A percentile compares a stretch with the other conserved stretches of the same genome.
Conservation (phyloP, 2,329 filamentous ascomycete species). For the Blastomyces percursus region DNA sequence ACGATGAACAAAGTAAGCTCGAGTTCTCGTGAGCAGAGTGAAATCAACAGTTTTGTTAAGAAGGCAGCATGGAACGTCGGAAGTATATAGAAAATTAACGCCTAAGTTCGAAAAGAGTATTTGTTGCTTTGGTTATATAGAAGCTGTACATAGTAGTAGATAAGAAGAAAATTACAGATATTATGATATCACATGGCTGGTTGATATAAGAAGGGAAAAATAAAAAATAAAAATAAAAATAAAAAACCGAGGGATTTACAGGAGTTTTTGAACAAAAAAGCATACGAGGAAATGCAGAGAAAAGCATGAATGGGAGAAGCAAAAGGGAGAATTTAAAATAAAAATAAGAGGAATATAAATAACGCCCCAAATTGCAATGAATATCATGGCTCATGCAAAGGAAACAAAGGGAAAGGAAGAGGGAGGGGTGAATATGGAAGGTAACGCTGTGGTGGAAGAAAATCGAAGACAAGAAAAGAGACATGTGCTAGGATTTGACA, state of each 20-base stretch:
- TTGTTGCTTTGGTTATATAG: slow-evolving; percentile 27
- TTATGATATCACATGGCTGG: slow-evolving; percentile 15
- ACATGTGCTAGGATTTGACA: background rate
- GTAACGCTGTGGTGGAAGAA: background rate
- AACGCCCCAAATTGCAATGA: slow-evolving; percentile 4
- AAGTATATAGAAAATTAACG: slow-evolving; percentile 10
- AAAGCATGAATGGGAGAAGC: background rate
- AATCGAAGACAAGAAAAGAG: background rate
- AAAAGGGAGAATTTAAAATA: background rate
- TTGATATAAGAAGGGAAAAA: slow-evolving; percentile 15
- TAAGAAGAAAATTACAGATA: slow-evolving; percentile 21
- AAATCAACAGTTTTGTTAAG: background rate
- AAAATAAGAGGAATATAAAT: background rate
- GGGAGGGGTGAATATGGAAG: background rate
- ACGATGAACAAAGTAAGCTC: background rate
- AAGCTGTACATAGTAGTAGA: background rate
- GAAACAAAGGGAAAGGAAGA: slow-evolving; percentile 5
- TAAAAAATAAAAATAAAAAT: background rate
- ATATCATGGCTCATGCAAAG: slow-evolving; percentile 5
- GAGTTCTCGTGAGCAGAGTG: background rate
- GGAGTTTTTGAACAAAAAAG: background rate
- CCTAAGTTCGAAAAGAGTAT: slow-evolving; percentile 33
- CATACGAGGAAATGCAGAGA: background rate
- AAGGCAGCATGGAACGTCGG: background rate
- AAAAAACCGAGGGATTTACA: background rate